Evolutionary conservation across 495 filamentous ascomycete genomes (phyloP).

Genomic region (Penicillium taxi): DNA sequence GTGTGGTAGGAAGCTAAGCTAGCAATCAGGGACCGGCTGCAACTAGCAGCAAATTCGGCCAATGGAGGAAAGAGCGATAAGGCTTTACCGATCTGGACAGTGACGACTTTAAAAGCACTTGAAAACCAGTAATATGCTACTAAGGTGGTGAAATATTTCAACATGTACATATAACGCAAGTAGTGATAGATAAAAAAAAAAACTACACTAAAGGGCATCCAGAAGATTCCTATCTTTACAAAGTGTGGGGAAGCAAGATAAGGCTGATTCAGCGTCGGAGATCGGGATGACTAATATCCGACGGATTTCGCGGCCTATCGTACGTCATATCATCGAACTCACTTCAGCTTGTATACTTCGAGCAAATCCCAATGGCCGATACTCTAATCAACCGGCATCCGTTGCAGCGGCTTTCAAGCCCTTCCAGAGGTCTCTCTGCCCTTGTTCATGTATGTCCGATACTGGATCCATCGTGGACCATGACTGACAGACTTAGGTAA

Average conservation of each 20-base stretch:
- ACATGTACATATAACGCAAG: no score
- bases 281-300: conserved; percentile 9
- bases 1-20: conserved; percentile 25
- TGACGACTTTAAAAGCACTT: not conserved
- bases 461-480: not conserved
- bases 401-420: conserved; percentile 63
- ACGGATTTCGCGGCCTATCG: conserved; percentile 14
- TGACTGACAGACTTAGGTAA: conserved; percentile 27
- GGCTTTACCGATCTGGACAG: conserved; percentile 7
- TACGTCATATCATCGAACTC: conserved; percentile 5
- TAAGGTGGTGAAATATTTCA: no score
- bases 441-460: conserved; percentile 58
- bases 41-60: conserved; percentile 9
- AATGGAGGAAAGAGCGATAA: conserved; percentile 6
- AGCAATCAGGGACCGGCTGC: conserved; percentile 10
- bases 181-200: not conserved
- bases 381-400: conserved; percentile 46
- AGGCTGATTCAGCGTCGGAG: conserved; percentile 19
- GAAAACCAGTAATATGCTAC: conserved; percentile 7
- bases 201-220: not conserved
- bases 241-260: conserved; percentile 21
- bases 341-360: not conserved
- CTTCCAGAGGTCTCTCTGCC: conserved; percentile 60
- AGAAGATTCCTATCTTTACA: conserved; percentile 1
- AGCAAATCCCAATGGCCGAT: conserved; percentile 6